These are phyloP conservation scores for Sanchytrium tribonematis DNA, from an alignment of 371 early-diverging fungal species.

Conservation along the genomic window DNA sequence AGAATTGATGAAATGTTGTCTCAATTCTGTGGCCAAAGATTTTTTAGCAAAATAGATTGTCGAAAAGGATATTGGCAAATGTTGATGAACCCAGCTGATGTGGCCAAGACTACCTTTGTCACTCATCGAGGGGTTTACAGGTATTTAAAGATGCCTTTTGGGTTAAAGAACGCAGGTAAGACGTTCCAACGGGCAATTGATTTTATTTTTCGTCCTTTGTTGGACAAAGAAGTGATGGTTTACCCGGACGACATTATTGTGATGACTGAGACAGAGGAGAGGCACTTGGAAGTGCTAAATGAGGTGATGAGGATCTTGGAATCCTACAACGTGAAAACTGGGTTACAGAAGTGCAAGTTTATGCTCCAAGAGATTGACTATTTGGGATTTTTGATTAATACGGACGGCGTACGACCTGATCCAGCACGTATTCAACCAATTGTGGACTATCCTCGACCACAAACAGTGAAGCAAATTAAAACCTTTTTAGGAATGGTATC, in stretches of 20 bases:
- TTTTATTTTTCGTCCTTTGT: slow-evolving; percentile 9
- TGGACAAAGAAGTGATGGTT: slow-evolving; percentile 13
- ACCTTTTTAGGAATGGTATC: slow-evolving; percentile 22
- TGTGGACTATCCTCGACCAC: slow-evolving; percentile 12
- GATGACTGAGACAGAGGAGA: slow-evolving; percentile 15
- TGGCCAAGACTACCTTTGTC: slow-evolving; percentile 21
- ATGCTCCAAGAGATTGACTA: slow-evolving; percentile 11
- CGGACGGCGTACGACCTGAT: slow-evolving; percentile 10
- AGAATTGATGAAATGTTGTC: background rate
- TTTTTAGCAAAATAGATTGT: slow-evolving; percentile 16
- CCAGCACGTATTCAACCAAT: slow-evolving; percentile 12
- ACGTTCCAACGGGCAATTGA: slow-evolving; percentile 19
- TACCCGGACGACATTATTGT: slow-evolving; percentile 31
- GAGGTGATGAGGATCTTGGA: slow-evolving; percentile 11
- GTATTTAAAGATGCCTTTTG: slow-evolving; percentile 24
- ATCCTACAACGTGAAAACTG: slow-evolving; percentile 12
- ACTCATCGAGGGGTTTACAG: slow-evolving; percentile 16
- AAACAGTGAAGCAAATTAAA: slow-evolving; percentile 11
- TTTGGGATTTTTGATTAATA: slow-evolving; percentile 15
- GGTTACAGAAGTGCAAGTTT: slow-evolving; percentile 25
- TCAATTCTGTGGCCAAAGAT: background rate
- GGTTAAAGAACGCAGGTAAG: slow-evolving; percentile 15
- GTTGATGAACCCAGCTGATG: slow-evolving; percentile 6
- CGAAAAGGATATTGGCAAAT: slow-evolving; percentile 16
- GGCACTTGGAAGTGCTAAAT: slow-evolving; percentile 16